Percentiles rank a stretch among this genome's conserved stretches.
Evolutionary conservation across 371 early-diverging fungal genomes (phyloP).

Genomic region (Mucor circinelloides): DNA sequence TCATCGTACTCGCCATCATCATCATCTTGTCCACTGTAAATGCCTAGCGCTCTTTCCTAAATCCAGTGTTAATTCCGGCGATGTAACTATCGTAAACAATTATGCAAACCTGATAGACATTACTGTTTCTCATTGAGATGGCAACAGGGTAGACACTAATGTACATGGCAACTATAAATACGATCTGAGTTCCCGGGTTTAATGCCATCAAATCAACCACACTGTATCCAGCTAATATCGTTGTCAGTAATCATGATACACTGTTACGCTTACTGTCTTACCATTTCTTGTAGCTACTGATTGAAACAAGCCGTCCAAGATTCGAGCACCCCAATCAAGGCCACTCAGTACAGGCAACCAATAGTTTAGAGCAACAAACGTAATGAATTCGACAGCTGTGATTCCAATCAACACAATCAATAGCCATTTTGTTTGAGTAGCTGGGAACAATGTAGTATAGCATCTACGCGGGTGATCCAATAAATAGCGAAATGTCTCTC

Average conservation of each 20-base stretch:
- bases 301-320: conserved; percentile 44
- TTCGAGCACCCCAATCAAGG: conserved; percentile 34
- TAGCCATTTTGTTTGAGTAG: conserved; percentile 47
- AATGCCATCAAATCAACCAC: conserved; percentile 31
- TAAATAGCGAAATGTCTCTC: conserved; percentile 38
- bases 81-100: background rate
- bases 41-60: conserved; percentile 53
- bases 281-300: conserved; percentile 46
- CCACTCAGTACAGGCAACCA: conserved; percentile 38
- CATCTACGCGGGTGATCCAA: conserved; percentile 52
- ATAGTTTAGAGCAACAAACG: conserved; percentile 37
- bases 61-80: background rate
- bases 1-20: conserved; percentile 17
- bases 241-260: background rate
- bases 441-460: conserved; percentile 43
- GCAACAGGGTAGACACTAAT: conserved; percentile 43
- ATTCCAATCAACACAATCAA: conserved; percentile 35
- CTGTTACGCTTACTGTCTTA: conserved; percentile 2
- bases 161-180: conserved; percentile 43
- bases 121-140: conserved; percentile 44
- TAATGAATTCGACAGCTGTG: conserved; percentile 34
- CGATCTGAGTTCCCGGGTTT: conserved; percentile 34
- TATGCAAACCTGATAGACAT: conserved; percentile 36
- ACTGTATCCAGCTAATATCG: conserved; percentile 28
- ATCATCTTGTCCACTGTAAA: conserved; percentile 37